These are phyloP conservation scores for Daldinia bambusicola DNA, from an alignment of 495 filamentous ascomycete species.

Conservation along the genomic window DNA sequence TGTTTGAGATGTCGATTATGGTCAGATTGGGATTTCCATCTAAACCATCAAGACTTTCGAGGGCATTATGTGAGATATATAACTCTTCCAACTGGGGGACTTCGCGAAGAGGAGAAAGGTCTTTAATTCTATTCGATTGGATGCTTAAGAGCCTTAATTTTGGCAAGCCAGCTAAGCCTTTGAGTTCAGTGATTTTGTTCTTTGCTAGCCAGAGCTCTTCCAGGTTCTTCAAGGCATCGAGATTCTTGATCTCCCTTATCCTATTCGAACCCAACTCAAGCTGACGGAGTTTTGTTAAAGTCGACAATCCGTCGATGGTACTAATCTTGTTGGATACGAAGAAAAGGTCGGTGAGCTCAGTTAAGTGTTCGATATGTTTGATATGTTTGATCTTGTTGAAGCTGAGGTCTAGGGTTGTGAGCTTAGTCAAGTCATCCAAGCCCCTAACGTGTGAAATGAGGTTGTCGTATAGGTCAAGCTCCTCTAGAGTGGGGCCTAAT, in stretches of 20 bases:
- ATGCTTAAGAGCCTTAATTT: slow-evolving; percentile 92
- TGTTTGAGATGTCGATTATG: slow-evolving; percentile 90
- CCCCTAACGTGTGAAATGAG: slow-evolving; percentile 88
- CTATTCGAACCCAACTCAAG: slow-evolving; percentile 92
- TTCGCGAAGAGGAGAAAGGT: slow-evolving; percentile 75
- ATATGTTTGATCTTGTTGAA: slow-evolving; percentile 99
- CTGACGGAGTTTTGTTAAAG: slow-evolving; percentile 76
- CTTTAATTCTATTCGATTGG: slow-evolving; percentile 93
- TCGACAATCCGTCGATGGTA: slow-evolving; percentile 85
- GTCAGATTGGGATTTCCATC: slow-evolving; percentile 75
- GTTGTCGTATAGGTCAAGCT: slow-evolving; percentile 98
- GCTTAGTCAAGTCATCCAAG: slow-evolving; percentile 76
- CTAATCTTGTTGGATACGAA: slow-evolving; percentile 96
- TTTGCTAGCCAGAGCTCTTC: slow-evolving; percentile 97
- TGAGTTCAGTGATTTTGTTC: slow-evolving; percentile 93
- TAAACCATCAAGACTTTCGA: slow-evolving; percentile 80
- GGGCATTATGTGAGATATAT: slow-evolving; percentile 97
- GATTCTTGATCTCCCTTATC: slow-evolving; percentile 88
- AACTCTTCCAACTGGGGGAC: slow-evolving; percentile 90
- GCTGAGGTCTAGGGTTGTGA: slow-evolving; percentile 87
- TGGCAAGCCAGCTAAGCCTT: slow-evolving; percentile 72
- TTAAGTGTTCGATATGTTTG: slow-evolving; percentile 84
- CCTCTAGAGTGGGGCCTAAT: slow-evolving; percentile 72
- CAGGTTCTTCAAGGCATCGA: slow-evolving; percentile 77
- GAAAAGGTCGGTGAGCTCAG: slow-evolving; percentile 83